Conservation (phyloP, 108 stramenopile genomes). For the Epithemia pelagica region DNA sequence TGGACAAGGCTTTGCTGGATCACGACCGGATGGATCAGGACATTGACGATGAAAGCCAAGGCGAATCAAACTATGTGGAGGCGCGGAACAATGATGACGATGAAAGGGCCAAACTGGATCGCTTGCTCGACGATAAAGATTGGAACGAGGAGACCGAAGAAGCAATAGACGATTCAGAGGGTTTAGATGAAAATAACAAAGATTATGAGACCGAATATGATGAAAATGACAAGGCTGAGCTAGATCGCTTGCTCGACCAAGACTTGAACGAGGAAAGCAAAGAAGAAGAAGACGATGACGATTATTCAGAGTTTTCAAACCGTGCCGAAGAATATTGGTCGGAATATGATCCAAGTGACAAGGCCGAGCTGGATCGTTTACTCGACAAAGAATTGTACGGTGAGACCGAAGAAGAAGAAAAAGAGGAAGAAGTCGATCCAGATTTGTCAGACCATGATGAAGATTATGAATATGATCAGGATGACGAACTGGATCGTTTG, state of each 20-base stretch:
- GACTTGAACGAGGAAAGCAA: too few species aligned
- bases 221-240: too few species aligned
- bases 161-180: not conserved
- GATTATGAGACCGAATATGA: too few species aligned
- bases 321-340: not conserved
- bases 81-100: not conserved
- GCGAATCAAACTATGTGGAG: not conserved
- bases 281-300: too few species aligned
- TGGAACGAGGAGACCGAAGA: not conserved
- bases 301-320: too few species aligned
- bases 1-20: not conserved
- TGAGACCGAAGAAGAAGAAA: slow-evolving; percentile 1
- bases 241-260: too few species aligned
- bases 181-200: not conserved
- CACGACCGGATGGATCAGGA: slow-evolving; percentile 2
- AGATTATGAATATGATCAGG: not conserved
- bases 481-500: not conserved
- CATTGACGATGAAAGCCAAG: not conserved
- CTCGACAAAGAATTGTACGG: slow-evolving; percentile 11
- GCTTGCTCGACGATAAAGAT: too few species aligned
- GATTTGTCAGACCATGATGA: too few species aligned
- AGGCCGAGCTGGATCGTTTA: slow-evolving; percentile 17
- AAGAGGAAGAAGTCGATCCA: too few species aligned
- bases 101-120: not conserved
- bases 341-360: not conserved